Base-by-base conservation (phyloP, 2,329 filamentous ascomycete genomes). In the Gremmenia infestans region DNA sequence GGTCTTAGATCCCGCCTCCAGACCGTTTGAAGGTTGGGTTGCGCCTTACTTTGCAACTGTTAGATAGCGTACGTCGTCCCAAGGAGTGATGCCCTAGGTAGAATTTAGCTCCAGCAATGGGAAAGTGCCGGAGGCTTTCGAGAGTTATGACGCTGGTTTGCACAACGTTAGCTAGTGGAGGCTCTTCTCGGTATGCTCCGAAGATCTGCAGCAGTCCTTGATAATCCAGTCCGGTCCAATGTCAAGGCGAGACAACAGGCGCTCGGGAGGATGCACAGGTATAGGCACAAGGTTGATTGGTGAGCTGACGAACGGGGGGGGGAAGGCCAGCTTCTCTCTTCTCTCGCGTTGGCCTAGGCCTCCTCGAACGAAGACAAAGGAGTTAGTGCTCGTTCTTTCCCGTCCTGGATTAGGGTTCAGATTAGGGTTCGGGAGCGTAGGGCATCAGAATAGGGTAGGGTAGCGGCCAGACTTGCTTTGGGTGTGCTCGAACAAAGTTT, bases 181-280 rank as follows among this genome's bases (percentile, higher is more conserved):
- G 54, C 57, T 62, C 61, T 62, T 56, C 55, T 63, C 63, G 61
- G 61, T 53, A 56, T 47, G 23, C 52, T 53, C 61, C 61, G 58
- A 57, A 45, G 53, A 42, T 61, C 55, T 62, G 56, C 56, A 57
- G 53, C 46, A 49, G 51, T 54, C 53, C 56, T 56, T 60, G 42
- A 42, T 22, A 56, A 52, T 46, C 47, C 53, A 54, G 17, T 37
- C 11, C 35, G 11, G 23, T 52, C 56, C 52, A 60, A 53, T 52
- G 50, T 57, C 54, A 40, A 46, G 52, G 37, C 58, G 53, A 63
- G 53, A 61, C 56, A 52, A 54, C 36, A 35, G 47, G n/a, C 32
- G 36, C 28, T 53, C 37, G 42, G 54, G 55, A 58, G 59, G 52
- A 57, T 59, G 60, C 50, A 54, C 52, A 25, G 15, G 22, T 49